Percentiles rank a stretch among this genome's conserved stretches.
These are phyloP conservation scores for Noccaea caerulescens DNA, from an alignment of 345 rosid species.

Conservation along the genomic window DNA sequence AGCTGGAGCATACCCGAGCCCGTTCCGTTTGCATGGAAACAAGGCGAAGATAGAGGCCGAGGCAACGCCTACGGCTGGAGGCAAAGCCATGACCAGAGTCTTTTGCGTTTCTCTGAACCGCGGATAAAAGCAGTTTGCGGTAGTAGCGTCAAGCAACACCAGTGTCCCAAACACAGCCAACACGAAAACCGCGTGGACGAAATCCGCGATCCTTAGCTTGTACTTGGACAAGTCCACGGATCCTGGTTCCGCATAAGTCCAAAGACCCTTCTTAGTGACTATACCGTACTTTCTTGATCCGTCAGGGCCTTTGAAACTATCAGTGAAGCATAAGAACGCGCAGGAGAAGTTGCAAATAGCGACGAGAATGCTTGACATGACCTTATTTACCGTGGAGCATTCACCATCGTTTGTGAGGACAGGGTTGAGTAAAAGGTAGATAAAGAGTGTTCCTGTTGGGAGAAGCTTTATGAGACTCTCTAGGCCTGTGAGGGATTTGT, in stretches of 20 bases:
- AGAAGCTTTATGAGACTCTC: conserved; percentile 83
- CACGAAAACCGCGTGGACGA: conserved; percentile 62
- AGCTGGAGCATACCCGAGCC: conserved; percentile 71
- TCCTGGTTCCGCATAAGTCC: conserved; percentile 52
- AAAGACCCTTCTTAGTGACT: conserved; percentile 62
- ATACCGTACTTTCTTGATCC: conserved; percentile 63
- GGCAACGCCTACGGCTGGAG: conserved; percentile 61
- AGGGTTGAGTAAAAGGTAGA: conserved; percentile 84
- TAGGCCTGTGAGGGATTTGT: conserved; percentile 54
- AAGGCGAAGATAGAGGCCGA: conserved; percentile 57
- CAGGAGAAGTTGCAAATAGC: conserved; percentile 70
- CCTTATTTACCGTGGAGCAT: conserved; percentile 59
- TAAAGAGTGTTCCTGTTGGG: conserved; percentile 86
- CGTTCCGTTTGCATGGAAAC: conserved; percentile 75
- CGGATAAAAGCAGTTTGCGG: conserved; percentile 70
- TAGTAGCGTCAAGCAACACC: conserved; percentile 64
- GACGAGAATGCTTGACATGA: conserved; percentile 57
- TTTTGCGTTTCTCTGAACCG: conserved; percentile 54
- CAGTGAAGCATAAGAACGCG: conserved; percentile 72
- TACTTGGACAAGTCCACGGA: conserved; percentile 54
- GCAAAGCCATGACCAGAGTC: conserved; percentile 62
- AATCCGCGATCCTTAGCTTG: conserved; percentile 63
- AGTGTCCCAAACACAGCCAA: conserved; percentile 58
- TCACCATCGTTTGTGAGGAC: conserved; percentile 69
- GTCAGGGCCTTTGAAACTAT: conserved; percentile 59